Evolutionary conservation across 139 green algal species (phyloP), one percentile per base, ranked within the genome.

Genomic region (Chlorella vulgaris): DNA sequence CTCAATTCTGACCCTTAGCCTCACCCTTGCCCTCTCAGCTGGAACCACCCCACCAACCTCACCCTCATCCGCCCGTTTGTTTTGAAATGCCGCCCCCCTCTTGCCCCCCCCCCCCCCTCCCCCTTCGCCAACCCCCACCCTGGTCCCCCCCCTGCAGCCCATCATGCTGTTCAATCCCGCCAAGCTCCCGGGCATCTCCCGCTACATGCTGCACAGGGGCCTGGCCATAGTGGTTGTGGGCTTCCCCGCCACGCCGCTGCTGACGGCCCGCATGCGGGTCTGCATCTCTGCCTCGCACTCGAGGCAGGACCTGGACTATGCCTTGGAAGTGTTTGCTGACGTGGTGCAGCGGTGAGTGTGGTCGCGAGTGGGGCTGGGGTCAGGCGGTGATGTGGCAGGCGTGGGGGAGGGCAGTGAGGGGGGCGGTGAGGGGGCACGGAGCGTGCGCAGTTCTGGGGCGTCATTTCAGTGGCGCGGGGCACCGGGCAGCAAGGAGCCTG

Each of bases 211-310:
- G 33, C 76, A 91, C 40, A 86, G 89, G 3, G 86, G 89, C 53
- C 63, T 99, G 7, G 97, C 96, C 18, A 84, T 97, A 19, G 96
- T 99, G 31, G 95, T 99, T 7, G 97, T 99, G 5, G 97, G 97
- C 60, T 98, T 99, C 79, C 97, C 97, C 1, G 97, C 97, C 50
- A 98, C 95, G 8, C 90, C 96, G 15, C 87, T 99, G 78, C 88
- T 98, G 39, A 91, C 92, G 26, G 86, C 88, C 2, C 90, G 97
- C 55, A 89, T 90, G 24, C 89, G 97, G 38, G 86, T 99, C 18
- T 99, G 97, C 93, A 96, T 99, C 82, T 96, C 88, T 24, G 97
- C 97, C 0, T 87, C 94, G 8, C 97, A 99, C 91, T 94, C 87
- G 0, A 83, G 83, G 21, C 89, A 94, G 39, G 97, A 99, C 78